Evolutionary conservation across 345 rosid genomes (phyloP), one percentile per base, ranked within the genome.

Genomic region (Citrus hindsii): DNA sequence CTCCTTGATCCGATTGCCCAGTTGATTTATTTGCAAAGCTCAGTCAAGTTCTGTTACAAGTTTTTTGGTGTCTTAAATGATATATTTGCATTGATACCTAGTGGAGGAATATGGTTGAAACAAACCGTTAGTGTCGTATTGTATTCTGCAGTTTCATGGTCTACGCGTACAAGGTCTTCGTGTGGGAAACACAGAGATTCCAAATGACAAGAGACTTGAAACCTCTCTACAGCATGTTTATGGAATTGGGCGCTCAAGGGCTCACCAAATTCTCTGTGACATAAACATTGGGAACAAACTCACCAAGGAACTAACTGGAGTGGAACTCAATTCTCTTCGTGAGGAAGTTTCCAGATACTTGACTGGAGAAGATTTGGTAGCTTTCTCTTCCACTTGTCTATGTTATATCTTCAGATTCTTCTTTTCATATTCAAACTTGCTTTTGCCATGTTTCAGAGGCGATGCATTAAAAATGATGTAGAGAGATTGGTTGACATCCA

Each of bases 401-500:
- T 24, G 22, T 22, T 28, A 75, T 63, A 30, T 63, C 7, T 1
- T 19, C 16, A 8, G 56, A 37, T 9, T 27, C 12, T 21, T 9
- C 28, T 42, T 63, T 6, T 21, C 21, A 7, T 28, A 48, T 46
- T 46, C 40, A 48, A 30, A 30, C 30, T 72, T 77, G 46, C 62
- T 61, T 66, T 70, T 73, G 18, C 18, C 18, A 46, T 84, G 28
- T 69, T 76, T 68, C 88, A 93, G 98, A 85, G 93, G 86, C 85
- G 95, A 51, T 90, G 89, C 79, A 89, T 88, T 81, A 92, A 92
- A 2, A 86, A 89, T 42, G 89, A 88, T 1, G 89, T 93, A 33
- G 86, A 85, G 85, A 93, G 98, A 77, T 82, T 93, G 88, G 89
- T 85, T 77, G 97, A 89, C 79, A 92, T 90, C 21, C 93, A 89